Percentiles rank a stretch among this genome's conserved stretches.
Conservation (phyloP, 495 filamentous ascomycete species). For the Haplographium delicatum region DNA sequence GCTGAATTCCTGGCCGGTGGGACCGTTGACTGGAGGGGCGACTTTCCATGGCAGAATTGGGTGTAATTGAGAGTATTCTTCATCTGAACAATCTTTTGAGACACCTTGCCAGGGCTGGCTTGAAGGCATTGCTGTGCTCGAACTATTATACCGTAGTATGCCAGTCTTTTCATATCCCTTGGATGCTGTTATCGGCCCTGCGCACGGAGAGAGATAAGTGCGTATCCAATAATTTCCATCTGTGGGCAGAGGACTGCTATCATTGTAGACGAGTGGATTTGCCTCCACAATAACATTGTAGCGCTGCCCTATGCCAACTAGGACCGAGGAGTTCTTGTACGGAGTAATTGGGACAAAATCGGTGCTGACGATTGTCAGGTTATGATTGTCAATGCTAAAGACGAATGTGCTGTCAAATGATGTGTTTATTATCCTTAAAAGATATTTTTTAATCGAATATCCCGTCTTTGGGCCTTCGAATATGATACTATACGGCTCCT, state of each 20-base stretch:
- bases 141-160: constrained; percentile 5
- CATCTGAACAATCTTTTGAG: not conserved
- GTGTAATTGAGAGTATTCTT: not conserved
- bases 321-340: constrained; percentile 38
- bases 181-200: not conserved
- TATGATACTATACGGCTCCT: too few species aligned
- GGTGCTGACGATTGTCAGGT: constrained; percentile 39
- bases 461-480: not conserved
- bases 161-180: constrained; percentile 1
- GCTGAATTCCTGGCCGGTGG: not conserved
- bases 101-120: not conserved
- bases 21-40: not conserved
- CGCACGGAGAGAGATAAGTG: not conserved
- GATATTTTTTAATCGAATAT: too few species aligned
- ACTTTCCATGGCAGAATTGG: not conserved
- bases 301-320: constrained; percentile 61
- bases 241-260: constrained; percentile 1
- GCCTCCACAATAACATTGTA: constrained; percentile 65
- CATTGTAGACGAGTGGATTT: constrained; percentile 28
- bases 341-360: constrained; percentile 49
- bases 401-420: constrained; percentile 42
- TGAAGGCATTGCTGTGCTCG: not conserved
- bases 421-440: constrained; percentile 50
- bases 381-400: constrained; percentile 45
- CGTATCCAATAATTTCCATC: not conserved